These are phyloP conservation scores for Tagetes patula DNA, from an alignment of 129 eudicot genomes.

Conservation along the genomic window DNA sequence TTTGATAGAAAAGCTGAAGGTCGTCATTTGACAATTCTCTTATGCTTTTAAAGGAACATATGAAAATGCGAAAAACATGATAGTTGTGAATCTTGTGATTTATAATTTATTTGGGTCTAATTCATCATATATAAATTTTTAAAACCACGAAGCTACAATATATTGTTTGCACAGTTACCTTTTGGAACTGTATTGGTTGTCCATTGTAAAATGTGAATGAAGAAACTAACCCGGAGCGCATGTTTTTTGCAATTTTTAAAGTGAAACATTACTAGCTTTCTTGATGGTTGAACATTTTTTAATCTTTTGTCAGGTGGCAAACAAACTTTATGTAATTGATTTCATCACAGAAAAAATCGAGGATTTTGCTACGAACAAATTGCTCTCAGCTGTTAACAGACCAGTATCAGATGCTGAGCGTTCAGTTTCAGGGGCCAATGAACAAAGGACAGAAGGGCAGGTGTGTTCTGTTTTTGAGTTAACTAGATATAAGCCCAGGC, in stretches of 20 bases:
- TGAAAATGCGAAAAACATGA: background rate
- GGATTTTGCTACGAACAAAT: slow-evolving; percentile 71
- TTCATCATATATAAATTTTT: background rate
- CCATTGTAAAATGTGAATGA: background rate
- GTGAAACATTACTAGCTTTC: background rate
- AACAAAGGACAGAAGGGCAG: slow-evolving; percentile 70
- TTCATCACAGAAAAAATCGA: slow-evolving; percentile 69
- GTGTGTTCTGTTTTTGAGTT: slow-evolving; percentile 25
- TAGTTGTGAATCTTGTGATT: background rate
- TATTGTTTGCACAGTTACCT: slow-evolving; percentile 2
- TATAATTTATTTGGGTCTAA: background rate
- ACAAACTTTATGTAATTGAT: slow-evolving; percentile 72
- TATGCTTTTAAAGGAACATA: background rate
- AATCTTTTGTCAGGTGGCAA: slow-evolving; percentile 64
- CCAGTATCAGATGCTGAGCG: slow-evolving; percentile 39
- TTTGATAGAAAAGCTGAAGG: slow-evolving; percentile 3
- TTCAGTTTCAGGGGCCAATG: slow-evolving; percentile 36
- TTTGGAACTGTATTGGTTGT: background rate
- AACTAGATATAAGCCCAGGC: background rate
- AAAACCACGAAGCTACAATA: background rate
- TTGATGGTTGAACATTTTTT: slow-evolving; percentile 15
- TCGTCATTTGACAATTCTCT: slow-evolving; percentile 14
- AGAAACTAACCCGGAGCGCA: background rate
- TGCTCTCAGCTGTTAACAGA: slow-evolving; percentile 69
- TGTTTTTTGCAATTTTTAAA: background rate